These are phyloP conservation scores for Bipolaris bicolor DNA, from an alignment of 2,329 filamentous ascomycete genomes.

Conservation along the genomic window DNA sequence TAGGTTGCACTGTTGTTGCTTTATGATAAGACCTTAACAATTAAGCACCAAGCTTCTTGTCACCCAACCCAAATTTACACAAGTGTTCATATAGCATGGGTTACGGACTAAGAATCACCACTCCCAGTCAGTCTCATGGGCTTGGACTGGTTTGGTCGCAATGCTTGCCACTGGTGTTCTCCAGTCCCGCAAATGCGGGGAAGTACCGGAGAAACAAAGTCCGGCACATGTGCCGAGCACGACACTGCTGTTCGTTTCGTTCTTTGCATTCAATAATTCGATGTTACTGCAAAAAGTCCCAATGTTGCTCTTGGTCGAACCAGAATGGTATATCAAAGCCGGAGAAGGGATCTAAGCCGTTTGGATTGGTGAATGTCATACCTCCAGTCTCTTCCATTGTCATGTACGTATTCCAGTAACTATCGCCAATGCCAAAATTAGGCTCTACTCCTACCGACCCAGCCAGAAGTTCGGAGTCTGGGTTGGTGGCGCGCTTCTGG, in stretches of 20 bases:
- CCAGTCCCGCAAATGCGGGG: conserved; percentile 19
- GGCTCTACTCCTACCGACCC: neutral
- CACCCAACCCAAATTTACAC: neutral
- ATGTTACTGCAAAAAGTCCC: conserved; percentile 27
- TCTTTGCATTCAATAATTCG: neutral
- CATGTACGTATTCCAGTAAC: conserved; percentile 21
- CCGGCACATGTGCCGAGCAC: neutral
- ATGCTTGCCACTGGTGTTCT: conserved; percentile 5
- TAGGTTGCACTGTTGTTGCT: neutral
- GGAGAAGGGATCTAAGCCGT: conserved; percentile 36
- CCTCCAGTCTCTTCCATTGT: neutral
- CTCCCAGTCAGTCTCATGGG: neutral
- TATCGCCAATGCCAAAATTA: neutral
- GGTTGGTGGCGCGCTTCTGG: too few relatives aligned
- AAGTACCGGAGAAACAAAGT: conserved; percentile 20
- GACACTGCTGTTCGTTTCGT: too few relatives aligned
- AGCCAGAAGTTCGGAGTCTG: neutral
- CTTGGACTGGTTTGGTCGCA: neutral
- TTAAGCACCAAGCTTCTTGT: neutral
- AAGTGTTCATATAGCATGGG: neutral
- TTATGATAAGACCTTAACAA: neutral
- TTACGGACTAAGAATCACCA: neutral
- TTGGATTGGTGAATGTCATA: conserved; percentile 2
- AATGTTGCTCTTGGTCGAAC: conserved; percentile 45
- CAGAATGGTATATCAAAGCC: conserved; percentile 48